Evolutionary conservation across 306 rosid species (phyloP).

Genomic region (Corylus avellana): DNA sequence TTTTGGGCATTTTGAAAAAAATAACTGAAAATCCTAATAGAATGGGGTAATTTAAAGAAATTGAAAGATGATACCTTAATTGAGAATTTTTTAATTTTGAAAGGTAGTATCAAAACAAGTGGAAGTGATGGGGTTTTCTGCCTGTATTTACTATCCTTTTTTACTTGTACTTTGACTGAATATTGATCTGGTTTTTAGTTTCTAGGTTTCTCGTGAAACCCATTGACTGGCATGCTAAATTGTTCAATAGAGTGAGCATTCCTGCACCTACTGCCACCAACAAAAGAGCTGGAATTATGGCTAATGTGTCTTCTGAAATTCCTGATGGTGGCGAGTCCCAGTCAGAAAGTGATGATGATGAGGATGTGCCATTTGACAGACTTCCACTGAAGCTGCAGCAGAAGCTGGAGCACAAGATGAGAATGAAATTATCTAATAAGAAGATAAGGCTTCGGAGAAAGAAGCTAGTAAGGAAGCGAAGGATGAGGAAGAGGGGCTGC

Average conservation of each 20-base stretch:
- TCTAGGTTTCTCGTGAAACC: background rate
- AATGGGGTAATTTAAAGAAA: too few relatives aligned
- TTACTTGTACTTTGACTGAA: background rate
- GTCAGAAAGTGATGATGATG: background rate
- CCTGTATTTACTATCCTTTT: too few relatives aligned
- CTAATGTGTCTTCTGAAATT: background rate
- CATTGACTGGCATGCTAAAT: background rate
- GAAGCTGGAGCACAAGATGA: slow-evolving; percentile 15
- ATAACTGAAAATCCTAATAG: too few relatives aligned
- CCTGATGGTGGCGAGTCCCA: background rate
- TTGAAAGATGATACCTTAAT: too few relatives aligned
- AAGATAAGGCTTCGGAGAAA: slow-evolving; percentile 3
- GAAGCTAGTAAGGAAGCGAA: background rate
- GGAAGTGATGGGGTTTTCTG: too few relatives aligned
- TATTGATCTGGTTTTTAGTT: background rate
- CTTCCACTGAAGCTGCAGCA: background rate
- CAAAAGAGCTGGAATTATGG: background rate
- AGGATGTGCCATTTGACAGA: background rate
- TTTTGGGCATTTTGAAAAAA: too few relatives aligned
- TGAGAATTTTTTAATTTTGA: too few relatives aligned
- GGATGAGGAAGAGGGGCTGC: slow-evolving; percentile 8
- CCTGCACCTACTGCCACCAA: background rate
- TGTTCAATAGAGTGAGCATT: background rate
- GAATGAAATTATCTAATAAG: background rate
- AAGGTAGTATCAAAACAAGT: too few relatives aligned